A percentile compares a stretch with the other conserved stretches of the same genome.
phyloP scores from a whole-genome alignment of 257 asterid species.

The Euphrasia confusa region DNA sequence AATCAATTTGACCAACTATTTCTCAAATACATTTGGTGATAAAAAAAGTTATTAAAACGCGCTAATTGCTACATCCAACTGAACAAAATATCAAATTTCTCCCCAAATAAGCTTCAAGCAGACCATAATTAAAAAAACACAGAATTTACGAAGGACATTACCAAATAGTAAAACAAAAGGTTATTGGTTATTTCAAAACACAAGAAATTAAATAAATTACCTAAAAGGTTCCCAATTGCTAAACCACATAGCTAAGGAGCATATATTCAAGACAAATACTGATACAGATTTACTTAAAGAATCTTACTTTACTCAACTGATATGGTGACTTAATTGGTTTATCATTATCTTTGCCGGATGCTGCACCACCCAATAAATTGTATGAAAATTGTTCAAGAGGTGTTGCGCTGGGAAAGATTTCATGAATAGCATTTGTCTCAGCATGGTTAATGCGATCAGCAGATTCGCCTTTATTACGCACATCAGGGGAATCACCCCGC shows the following conservation, averaged over 20 bases:
- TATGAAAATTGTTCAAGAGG: slow-evolving; percentile 30
- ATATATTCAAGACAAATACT: slow-evolving; percentile 20
- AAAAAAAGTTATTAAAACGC: slow-evolving; percentile 2
- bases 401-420: slow-evolving; percentile 18
- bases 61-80: slow-evolving; percentile 9
- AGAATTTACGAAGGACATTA: neutral
- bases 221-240: slow-evolving; percentile 14
- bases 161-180: slow-evolving; percentile 14
- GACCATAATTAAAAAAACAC: neutral
- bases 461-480: slow-evolving; percentile 34
- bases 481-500: slow-evolving; percentile 8
- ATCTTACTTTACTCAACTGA: slow-evolving; percentile 43
- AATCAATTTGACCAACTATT: slow-evolving; percentile 10
- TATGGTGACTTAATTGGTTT: slow-evolving; percentile 34
- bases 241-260: slow-evolving; percentile 17
- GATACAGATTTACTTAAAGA: slow-evolving; percentile 13
- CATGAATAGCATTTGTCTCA: slow-evolving; percentile 33
- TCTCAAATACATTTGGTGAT: neutral
- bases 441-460: slow-evolving; percentile 30
- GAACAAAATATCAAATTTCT: neutral
- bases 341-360: slow-evolving; percentile 31
- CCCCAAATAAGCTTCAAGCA: neutral
- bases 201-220: slow-evolving; percentile 8
- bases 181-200: neutral
- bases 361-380: slow-evolving; percentile 28